Percentiles rank a stretch among this genome's conserved stretches.
These are phyloP conservation scores for Groenewaldozyma salmanticensis DNA, from an alignment of 805 yeast genomes.

Conservation along the genomic window DNA sequence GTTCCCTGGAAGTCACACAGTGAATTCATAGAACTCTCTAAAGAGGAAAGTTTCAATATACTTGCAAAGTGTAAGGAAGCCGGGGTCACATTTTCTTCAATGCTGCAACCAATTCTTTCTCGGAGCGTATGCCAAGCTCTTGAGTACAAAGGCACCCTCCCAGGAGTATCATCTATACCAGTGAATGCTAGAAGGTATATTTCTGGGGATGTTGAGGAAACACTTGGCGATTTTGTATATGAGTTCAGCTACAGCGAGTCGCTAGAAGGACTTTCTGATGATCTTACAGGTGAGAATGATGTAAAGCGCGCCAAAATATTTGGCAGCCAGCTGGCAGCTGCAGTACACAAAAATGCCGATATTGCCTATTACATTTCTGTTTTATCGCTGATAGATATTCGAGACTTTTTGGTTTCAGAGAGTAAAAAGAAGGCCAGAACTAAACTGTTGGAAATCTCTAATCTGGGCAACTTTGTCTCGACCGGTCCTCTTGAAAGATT, in stretches of 20 bases:
- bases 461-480: slow-evolving; percentile 10
- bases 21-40: background rate
- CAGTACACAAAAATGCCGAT: background rate
- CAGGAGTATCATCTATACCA: background rate
- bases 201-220: slow-evolving; percentile 1
- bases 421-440: slow-evolving; percentile 3
- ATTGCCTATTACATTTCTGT: slow-evolving; percentile 6
- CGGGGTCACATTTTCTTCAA: background rate
- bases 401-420: slow-evolving; percentile 5
- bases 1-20: background rate
- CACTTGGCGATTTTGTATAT: slow-evolving; percentile 12
- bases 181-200: slow-evolving; percentile 1
- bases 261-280: background rate
- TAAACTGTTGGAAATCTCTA: slow-evolving; percentile 13
- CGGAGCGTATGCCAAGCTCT: background rate
- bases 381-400: slow-evolving; percentile 9
- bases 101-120: background rate
- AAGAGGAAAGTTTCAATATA: background rate
- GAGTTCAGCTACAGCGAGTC: background rate
- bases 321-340: background rate
- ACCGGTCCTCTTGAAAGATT: slow-evolving; percentile 5
- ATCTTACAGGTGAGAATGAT: background rate
- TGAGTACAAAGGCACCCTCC: background rate
- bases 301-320: slow-evolving; percentile 1
- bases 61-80: background rate